Conservation (phyloP, 2,329 filamentous ascomycete genomes). For the Nigrospora osmanthi region DNA sequence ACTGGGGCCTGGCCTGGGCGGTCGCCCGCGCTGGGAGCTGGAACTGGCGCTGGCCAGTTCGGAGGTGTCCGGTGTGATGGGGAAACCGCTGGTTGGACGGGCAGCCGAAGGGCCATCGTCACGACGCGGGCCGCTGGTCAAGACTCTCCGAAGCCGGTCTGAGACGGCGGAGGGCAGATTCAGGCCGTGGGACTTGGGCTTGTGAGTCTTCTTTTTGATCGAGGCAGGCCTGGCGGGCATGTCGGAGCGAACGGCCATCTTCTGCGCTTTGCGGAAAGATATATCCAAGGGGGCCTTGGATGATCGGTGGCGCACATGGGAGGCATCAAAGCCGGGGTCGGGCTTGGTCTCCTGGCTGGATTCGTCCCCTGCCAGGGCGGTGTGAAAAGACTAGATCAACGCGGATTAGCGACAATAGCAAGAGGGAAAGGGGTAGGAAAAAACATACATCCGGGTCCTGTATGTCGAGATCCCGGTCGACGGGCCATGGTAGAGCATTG, state of each 20-base stretch:
- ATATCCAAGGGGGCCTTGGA: conserved; percentile 16
- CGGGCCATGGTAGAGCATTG: conserved; percentile 33
- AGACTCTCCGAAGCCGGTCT: conserved; percentile 30
- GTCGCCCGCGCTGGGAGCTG: conserved; percentile 8
- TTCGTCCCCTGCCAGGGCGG: conserved; percentile 10
- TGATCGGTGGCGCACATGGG: conserved; percentile 15
- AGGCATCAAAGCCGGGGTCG: conserved; percentile 22
- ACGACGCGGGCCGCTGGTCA: conserved; percentile 20
- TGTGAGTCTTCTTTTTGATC: conserved; percentile 21
- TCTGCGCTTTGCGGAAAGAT: conserved; percentile 21
- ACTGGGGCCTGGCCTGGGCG: conserved; percentile 31
- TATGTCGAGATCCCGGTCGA: conserved; percentile 14
- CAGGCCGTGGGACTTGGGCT: conserved; percentile 17
- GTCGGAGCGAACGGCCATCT: conserved; percentile 20
- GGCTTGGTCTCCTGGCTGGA: conserved; percentile 17
- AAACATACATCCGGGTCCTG: neutral
- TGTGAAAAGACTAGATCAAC: conserved; percentile 14
- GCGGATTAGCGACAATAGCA: neutral
- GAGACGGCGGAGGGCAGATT: conserved; percentile 21
- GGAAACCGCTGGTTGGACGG: conserved; percentile 20
- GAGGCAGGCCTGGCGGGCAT: conserved; percentile 23
- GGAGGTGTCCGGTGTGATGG: conserved; percentile 52
- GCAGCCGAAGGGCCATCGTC: conserved; percentile 14
- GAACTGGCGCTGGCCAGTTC: conserved; percentile 26
- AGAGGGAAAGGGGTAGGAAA: neutral